These are phyloP conservation scores for Echeveria elegans DNA, from an alignment of 164 flowering plant genomes.

Conservation along the genomic window DNA sequence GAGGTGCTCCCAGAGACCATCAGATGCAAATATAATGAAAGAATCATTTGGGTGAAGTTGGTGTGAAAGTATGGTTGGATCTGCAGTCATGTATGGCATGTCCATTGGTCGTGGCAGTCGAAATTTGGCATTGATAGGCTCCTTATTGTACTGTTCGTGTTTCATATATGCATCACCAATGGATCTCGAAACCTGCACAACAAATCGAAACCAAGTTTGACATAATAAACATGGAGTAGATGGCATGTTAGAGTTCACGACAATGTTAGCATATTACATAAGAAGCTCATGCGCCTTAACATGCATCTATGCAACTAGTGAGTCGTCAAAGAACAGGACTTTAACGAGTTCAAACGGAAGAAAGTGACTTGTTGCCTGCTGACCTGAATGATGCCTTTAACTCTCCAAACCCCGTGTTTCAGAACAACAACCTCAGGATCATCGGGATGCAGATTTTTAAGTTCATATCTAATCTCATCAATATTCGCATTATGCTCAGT, in stretches of 20 bases:
- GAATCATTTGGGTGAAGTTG: constrained; percentile 58
- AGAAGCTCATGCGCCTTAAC: no score
- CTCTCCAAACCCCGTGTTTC: constrained; percentile 81
- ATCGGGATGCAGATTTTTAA: constrained; percentile 57
- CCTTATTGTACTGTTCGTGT: constrained; percentile 50
- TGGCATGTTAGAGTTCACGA: background rate
- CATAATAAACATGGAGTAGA: background rate
- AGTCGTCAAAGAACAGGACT: no score
- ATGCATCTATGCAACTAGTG: no score
- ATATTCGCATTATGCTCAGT: constrained; percentile 67
- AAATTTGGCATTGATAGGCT: constrained; percentile 48
- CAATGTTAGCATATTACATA: background rate
- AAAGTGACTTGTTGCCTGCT: background rate
- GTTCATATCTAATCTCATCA: constrained; percentile 53
- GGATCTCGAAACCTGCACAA: constrained; percentile 71
- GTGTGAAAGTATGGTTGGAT: constrained; percentile 49
- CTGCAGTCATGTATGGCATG: constrained; percentile 57
- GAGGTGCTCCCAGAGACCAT: constrained; percentile 91
- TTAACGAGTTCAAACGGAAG: background rate
- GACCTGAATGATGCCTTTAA: constrained; percentile 89
- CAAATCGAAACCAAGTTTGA: constrained; percentile 9
- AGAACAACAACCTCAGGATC: constrained; percentile 70
- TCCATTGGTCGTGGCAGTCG: constrained; percentile 56
- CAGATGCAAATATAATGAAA: constrained; percentile 86
- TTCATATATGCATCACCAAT: constrained; percentile 82